phyloP scores from a whole-genome alignment of 1,284 basidiomycete species.

The Trametes polyzona region DNA sequence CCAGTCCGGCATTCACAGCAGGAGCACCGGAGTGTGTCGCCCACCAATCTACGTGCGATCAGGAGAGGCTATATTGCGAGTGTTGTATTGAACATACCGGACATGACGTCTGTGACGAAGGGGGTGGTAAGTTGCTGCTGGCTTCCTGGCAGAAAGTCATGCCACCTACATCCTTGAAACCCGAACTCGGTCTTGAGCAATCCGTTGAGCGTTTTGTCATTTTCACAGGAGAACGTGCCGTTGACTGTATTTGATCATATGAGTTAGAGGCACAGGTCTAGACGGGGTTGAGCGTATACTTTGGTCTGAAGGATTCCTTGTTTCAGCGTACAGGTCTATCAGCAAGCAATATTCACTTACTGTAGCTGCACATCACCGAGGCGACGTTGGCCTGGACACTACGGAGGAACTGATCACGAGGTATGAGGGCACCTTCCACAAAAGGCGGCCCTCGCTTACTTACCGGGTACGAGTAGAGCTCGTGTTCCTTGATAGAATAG shows the following conservation, averaged over 20 bases:
- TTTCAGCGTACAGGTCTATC: neutral
- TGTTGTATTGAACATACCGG: constrained; percentile 12
- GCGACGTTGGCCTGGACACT: constrained; percentile 70
- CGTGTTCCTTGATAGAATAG: constrained; percentile 47
- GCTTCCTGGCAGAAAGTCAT: too few relatives aligned
- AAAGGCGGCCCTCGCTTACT: too few relatives aligned
- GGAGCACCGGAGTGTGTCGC: constrained; percentile 40
- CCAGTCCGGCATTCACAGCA: constrained; percentile 61
- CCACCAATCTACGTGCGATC: constrained; percentile 45
- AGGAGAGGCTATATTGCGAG: neutral
- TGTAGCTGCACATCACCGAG: constrained; percentile 74
- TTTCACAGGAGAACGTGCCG: constrained; percentile 69
- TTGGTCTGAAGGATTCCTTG: constrained; percentile 40
- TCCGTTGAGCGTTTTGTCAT: constrained; percentile 67
- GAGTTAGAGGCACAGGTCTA: neutral
- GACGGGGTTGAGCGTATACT: constrained; percentile 34
- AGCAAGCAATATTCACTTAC: constrained; percentile 35
- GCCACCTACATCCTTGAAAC: constrained; percentile 65
- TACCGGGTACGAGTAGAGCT: constrained; percentile 57
- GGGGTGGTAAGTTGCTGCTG: too few relatives aligned
- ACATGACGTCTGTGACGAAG: constrained; percentile 30
- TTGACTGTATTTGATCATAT: constrained; percentile 58
- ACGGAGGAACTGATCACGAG: constrained; percentile 67
- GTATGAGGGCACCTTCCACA: too few relatives aligned
- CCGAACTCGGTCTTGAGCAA: constrained; percentile 74